phyloP scores from a whole-genome alignment of 106 monocot species.

The Cymbidium sinense region DNA sequence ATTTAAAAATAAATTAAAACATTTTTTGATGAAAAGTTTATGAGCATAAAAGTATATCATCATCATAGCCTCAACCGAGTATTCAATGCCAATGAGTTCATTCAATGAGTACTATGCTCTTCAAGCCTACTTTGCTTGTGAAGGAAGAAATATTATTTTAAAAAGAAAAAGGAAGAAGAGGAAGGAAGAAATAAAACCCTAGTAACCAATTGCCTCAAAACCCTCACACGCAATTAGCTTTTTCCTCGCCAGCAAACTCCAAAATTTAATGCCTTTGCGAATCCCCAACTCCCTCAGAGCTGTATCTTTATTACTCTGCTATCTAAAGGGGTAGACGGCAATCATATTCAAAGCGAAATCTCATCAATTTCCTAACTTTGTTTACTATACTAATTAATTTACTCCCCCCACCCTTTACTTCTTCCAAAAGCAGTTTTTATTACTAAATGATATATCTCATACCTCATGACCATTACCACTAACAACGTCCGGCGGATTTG shows the following conservation, averaged over 20 bases:
- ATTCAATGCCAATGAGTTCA: too few species aligned
- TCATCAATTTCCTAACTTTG: slow-evolving; percentile 1
- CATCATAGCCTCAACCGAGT: too few species aligned
- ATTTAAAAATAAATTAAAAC: too few species aligned
- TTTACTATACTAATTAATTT: neutral
- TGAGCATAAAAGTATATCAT: too few species aligned
- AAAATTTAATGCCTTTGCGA: slow-evolving; percentile 1
- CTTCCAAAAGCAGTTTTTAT: neutral
- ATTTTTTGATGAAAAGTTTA: too few species aligned
- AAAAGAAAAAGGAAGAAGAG: neutral
- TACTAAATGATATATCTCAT: neutral
- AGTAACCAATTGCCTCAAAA: neutral
- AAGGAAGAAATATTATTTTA: too few species aligned
- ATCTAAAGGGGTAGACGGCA: neutral
- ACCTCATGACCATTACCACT: slow-evolving; percentile 99
- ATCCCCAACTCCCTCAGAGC: neutral
- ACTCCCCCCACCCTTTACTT: neutral
- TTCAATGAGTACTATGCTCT: too few species aligned
- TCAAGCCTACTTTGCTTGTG: neutral
- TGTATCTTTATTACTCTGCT: neutral
- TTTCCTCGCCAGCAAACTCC: neutral
- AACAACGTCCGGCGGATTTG: slow-evolving; percentile 47
- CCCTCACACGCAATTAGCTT: neutral
- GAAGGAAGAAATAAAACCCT: neutral
- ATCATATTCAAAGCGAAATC: slow-evolving; percentile 3